Percentiles rank a stretch among this genome's conserved stretches.
phyloP scores from a whole-genome alignment of 768 basidiomycete genomes.

The Trametes cubensis region DNA sequence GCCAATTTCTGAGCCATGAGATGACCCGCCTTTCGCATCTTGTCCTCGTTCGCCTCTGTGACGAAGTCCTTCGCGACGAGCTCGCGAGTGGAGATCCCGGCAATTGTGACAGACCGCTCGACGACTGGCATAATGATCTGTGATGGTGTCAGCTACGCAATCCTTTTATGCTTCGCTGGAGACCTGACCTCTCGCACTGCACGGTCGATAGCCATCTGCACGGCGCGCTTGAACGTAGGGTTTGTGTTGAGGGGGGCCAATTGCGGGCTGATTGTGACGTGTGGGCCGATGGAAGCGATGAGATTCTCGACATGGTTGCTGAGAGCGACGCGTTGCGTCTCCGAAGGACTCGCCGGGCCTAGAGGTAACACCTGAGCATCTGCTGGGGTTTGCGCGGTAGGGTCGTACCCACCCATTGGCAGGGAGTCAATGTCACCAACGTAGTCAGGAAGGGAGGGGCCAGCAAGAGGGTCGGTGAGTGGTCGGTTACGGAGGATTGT shows the following conservation, averaged over 20 bases:
- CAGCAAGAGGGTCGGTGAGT: slow-evolving; percentile 55
- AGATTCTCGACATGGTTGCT: slow-evolving; percentile 83
- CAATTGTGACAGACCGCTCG: slow-evolving; percentile 97
- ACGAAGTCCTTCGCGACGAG: slow-evolving; percentile 95
- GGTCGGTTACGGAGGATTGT: slow-evolving; percentile 81
- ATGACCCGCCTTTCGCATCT: slow-evolving; percentile 88
- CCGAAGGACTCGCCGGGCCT: slow-evolving; percentile 60
- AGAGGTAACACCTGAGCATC: slow-evolving; percentile 68
- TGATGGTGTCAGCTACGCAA: slow-evolving; percentile 5
- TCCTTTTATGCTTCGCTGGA: too few relatives aligned
- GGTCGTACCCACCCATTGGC: slow-evolving; percentile 73
- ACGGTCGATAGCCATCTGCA: slow-evolving; percentile 88
- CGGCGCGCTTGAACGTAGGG: slow-evolving; percentile 84
- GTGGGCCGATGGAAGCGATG: slow-evolving; percentile 66
- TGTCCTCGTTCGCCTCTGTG: slow-evolving; percentile 88
- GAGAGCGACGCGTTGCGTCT: slow-evolving; percentile 61
- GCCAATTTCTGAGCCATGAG: slow-evolving; percentile 97
- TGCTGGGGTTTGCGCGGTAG: slow-evolving; percentile 46
- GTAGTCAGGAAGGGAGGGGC: slow-evolving; percentile 75
- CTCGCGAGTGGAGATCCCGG: slow-evolving; percentile 95
- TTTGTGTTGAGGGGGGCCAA: slow-evolving; percentile 76
- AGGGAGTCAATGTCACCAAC: slow-evolving; percentile 78
- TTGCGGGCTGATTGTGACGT: slow-evolving; percentile 77
- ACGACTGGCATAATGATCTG: slow-evolving; percentile 97
- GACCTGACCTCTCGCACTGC: slow-evolving; percentile 84